Conservation (phyloP, 2,329 filamentous ascomycete species). For the Teratosphaeria epicoccoides region DNA sequence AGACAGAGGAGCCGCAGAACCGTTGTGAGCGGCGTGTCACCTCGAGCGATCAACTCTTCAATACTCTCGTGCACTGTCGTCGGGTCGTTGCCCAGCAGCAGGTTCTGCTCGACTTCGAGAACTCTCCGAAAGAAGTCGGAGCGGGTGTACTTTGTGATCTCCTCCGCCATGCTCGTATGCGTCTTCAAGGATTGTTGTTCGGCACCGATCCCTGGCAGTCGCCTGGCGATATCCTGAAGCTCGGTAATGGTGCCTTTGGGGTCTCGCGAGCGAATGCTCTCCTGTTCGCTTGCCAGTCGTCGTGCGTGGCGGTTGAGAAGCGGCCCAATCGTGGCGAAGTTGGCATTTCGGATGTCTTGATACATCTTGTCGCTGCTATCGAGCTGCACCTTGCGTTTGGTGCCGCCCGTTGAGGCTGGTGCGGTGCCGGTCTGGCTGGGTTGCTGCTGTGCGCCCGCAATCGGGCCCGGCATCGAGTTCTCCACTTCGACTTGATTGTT, state of each 20-base stretch:
- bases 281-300: slow-evolving; percentile 75
- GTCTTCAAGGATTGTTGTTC: slow-evolving; percentile 89
- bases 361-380: slow-evolving; percentile 86
- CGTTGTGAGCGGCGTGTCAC: slow-evolving; percentile 64
- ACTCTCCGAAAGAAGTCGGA: slow-evolving; percentile 80
- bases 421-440: slow-evolving; percentile 29
- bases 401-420: slow-evolving; percentile 43
- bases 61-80: slow-evolving; percentile 82
- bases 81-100: slow-evolving; percentile 81
- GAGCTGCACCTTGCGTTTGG: slow-evolving; percentile 75
- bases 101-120: slow-evolving; percentile 89
- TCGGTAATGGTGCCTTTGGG: slow-evolving; percentile 70
- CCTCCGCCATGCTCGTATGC: slow-evolving; percentile 84
- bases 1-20: slow-evolving; percentile 79
- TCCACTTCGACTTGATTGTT: slow-evolving; percentile 92
- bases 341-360: slow-evolving; percentile 75
- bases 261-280: slow-evolving; percentile 65
- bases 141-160: slow-evolving; percentile 86
- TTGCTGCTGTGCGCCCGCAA: slow-evolving; percentile 43
- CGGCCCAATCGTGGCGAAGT: slow-evolving; percentile 88
- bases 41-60: slow-evolving; percentile 82
- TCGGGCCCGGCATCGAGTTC: slow-evolving; percentile 73
- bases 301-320: slow-evolving; percentile 84
- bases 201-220: slow-evolving; percentile 80
- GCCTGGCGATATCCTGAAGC: slow-evolving; percentile 88